These are phyloP conservation scores for Corylus americana DNA, from an alignment of 306 rosid species.

Conservation along the genomic window DNA sequence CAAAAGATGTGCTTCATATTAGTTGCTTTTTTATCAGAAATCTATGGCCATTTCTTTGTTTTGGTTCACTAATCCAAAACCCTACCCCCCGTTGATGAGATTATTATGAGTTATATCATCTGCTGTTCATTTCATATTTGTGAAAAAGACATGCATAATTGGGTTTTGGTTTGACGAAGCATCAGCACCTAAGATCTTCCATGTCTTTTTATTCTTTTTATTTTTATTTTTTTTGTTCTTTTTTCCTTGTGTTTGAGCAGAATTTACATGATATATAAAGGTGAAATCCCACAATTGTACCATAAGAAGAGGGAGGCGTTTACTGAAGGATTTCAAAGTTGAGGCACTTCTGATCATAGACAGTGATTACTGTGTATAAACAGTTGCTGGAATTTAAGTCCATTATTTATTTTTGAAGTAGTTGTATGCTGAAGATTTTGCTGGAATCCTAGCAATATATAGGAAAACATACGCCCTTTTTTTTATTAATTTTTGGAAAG, in stretches of 20 bases:
- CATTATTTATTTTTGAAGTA: background rate
- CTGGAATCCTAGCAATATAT: slow-evolving; percentile 3
- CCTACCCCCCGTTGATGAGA: slow-evolving; percentile 11
- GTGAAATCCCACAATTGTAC: slow-evolving; percentile 23
- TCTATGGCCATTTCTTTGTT: background rate
- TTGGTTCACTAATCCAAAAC: slow-evolving; percentile 25
- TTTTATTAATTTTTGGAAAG: background rate
- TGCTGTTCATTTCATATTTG: background rate
- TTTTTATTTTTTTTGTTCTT: background rate
- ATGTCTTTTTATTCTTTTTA: background rate
- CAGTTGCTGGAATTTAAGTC: slow-evolving; percentile 15
- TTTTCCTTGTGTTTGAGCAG: slow-evolving; percentile 15
- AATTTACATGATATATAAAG: slow-evolving; percentile 37
- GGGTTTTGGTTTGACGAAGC: slow-evolving; percentile 22
- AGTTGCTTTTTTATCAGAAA: slow-evolving; percentile 14
- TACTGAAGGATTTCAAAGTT: slow-evolving; percentile 29
- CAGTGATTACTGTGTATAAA: slow-evolving; percentile 29
- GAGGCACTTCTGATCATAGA: slow-evolving; percentile 32
- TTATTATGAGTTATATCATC: background rate
- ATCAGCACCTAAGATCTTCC: slow-evolving; percentile 22
- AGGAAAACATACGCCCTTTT: background rate
- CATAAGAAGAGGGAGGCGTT: slow-evolving; percentile 27
- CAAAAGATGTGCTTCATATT: slow-evolving; percentile 4
- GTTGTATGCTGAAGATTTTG: background rate
- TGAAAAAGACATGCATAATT: background rate